A percentile compares a stretch with the other conserved stretches of the same genome.
These are phyloP conservation scores for Saposhnikovia divaricata DNA, from an alignment of 129 eudicot genomes.

Conservation along the genomic window DNA sequence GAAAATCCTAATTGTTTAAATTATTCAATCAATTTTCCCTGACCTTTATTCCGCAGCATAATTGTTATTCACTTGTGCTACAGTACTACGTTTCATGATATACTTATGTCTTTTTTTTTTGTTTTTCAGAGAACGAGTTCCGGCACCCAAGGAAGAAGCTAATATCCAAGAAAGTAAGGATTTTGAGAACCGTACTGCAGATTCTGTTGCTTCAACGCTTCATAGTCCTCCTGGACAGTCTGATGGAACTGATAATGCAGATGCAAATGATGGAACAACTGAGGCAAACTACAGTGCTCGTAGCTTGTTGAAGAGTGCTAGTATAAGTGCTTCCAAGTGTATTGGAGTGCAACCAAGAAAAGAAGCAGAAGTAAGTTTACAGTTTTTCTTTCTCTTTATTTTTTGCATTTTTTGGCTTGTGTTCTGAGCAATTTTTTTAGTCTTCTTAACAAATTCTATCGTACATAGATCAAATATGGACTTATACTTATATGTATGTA, in stretches of 20 bases:
- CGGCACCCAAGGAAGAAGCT: conserved; percentile 58
- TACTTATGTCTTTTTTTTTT: background rate
- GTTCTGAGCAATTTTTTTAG: background rate
- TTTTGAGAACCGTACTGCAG: conserved; percentile 42
- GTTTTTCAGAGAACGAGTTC: conserved; percentile 76
- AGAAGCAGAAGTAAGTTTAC: conserved; percentile 47
- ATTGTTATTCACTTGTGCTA: background rate
- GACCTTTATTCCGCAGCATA: background rate
- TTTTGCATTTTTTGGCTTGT: background rate
- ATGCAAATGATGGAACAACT: conserved; percentile 33
- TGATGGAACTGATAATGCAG: conserved; percentile 37
- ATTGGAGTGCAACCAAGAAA: conserved; percentile 45
- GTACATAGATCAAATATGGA: background rate
- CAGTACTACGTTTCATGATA: background rate
- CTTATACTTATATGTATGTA: too few species aligned
- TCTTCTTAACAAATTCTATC: background rate
- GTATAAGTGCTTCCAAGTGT: conserved; percentile 93
- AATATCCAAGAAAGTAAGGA: conserved; percentile 28
- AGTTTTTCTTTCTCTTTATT: background rate
- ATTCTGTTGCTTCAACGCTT: conserved; percentile 48
- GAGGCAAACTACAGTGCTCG: conserved; percentile 65
- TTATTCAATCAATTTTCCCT: background rate
- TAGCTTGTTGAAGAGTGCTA: conserved; percentile 94
- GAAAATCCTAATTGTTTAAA: background rate
- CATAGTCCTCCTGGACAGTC: conserved; percentile 48